Evolutionary conservation across 2,329 filamentous ascomycete species (phyloP), one percentile per base, ranked within the genome.

Genomic region (Fusarium haematococcum): DNA sequence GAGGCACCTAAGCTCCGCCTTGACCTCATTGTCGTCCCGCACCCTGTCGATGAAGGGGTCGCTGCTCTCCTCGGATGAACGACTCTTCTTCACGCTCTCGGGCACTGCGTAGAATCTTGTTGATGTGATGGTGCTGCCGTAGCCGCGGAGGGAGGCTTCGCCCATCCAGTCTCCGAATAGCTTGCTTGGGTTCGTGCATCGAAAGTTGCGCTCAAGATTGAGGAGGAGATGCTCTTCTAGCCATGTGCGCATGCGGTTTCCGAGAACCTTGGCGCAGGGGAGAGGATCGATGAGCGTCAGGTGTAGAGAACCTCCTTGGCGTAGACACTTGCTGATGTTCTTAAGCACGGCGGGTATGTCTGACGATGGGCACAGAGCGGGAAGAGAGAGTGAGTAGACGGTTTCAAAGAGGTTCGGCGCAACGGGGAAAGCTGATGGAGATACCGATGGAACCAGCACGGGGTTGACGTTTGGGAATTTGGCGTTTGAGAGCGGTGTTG

Each of bases 251-350:
- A 94, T 82, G 2, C 83, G 82, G 0, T 89, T 90, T 0, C 92
- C 92, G 27, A 90, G 83, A 0, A 88, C 90, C 2, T 84, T 81
- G 5, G 87, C 82, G 1, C 88, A 83, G 0, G 92, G 92, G 9
- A 88, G 83, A 0, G 92, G 90, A 67, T 94, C 90, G 71, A 93
- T 88, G 20, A 93, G 81, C 0, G 88, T 87, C 18, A 94, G 81
- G 68, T 91, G 87, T 14, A 93, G 80, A 23, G 85, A 83, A 1
- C 91, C 91, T 0, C 87, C 86, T 0, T 86, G 85, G 5, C 85
- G 83, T 4, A 94, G 85, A 35, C 88, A 86, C 27, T 87, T 87
- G 77, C 89, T 84, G 72, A 92, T 88, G 69, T 88, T 88, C 63
- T 84, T 84, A 18, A 93, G 85, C 1, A 92, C 81, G 3, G 81